These are phyloP conservation scores for Colletotrichum agaves DNA, from an alignment of 2,329 filamentous ascomycete genomes.

Conservation along the genomic window DNA sequence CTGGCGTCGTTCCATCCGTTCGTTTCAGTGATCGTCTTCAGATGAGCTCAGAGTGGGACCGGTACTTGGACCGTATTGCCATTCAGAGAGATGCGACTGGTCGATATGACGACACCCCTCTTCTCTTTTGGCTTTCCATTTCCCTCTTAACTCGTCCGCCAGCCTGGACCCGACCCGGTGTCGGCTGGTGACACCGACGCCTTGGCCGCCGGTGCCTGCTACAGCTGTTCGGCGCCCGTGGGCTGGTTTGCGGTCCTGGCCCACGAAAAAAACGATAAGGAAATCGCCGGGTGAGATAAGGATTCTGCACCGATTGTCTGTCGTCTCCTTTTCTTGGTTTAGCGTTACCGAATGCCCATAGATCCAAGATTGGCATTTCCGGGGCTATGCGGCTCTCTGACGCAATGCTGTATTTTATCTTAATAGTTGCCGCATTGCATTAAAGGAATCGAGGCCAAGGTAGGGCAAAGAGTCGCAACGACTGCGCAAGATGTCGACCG, in stretches of 20 bases:
- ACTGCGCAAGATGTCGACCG: conserved; percentile 21
- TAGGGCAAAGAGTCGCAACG: conserved; percentile 37
- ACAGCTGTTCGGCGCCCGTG: background rate
- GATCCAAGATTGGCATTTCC: conserved; percentile 18
- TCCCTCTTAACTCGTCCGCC: conserved; percentile 14
- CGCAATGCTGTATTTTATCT: conserved; percentile 11
- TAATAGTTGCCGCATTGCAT: conserved; percentile 3
- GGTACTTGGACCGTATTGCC: conserved; percentile 15
- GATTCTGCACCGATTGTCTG: conserved; percentile 27
- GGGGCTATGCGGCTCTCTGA: conserved; percentile 10
- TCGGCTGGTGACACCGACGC: conserved; percentile 20
- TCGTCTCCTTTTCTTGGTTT: conserved; percentile 26
- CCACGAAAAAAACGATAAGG: conserved; percentile 14
- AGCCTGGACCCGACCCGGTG: conserved; percentile 14
- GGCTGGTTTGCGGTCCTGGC: background rate
- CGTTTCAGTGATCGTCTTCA: conserved; percentile 18
- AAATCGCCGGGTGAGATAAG: conserved; percentile 10
- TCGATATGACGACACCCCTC: conserved; percentile 13
- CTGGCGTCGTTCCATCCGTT: conserved; percentile 26
- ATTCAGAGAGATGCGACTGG: conserved; percentile 20
- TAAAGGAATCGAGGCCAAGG: conserved; percentile 1
- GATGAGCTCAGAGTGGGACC: conserved; percentile 13
- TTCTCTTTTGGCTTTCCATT: background rate
- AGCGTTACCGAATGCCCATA: conserved; percentile 8
- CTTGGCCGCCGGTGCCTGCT: conserved; percentile 13